Conservation (phyloP, 2,329 filamentous ascomycete species). For the Emergomyces orientalis region DNA sequence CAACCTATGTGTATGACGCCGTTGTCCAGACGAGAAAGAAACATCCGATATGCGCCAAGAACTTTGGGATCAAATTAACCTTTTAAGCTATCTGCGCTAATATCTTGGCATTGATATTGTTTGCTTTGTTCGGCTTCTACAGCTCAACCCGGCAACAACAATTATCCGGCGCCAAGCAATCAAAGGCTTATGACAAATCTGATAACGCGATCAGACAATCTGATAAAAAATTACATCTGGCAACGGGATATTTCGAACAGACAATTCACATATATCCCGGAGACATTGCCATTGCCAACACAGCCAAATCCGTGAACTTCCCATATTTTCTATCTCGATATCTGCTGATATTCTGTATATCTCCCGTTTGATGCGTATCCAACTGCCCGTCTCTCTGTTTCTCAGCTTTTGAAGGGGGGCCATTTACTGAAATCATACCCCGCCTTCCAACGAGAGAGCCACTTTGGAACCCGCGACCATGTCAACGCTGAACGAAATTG, state of each 20-base stretch:
- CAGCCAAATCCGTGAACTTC: neutral
- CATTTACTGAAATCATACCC: neutral
- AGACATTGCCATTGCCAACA: neutral
- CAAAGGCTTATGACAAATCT: neutral
- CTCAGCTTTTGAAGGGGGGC: neutral
- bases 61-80: too few relatives aligned
- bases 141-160: too few relatives aligned
- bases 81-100: too few relatives aligned
- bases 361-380: neutral
- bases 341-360: neutral
- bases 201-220: conserved; percentile 5
- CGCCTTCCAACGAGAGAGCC: neutral
- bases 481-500: conserved; percentile 70
- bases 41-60: too few relatives aligned
- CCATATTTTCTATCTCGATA: too few relatives aligned
- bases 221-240: neutral
- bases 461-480: conserved; percentile 39
- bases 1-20: too few relatives aligned
- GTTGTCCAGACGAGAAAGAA: too few relatives aligned
- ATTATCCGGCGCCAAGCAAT: neutral
- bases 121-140: too few relatives aligned
- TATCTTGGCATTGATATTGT: neutral
- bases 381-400: neutral
- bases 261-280: neutral
- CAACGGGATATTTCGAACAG: neutral